Percentiles rank a stretch among this genome's conserved stretches.
These are phyloP conservation scores for Cyclanthera cordifolia DNA, from an alignment of 306 rosid species.

Conservation along the genomic window DNA sequence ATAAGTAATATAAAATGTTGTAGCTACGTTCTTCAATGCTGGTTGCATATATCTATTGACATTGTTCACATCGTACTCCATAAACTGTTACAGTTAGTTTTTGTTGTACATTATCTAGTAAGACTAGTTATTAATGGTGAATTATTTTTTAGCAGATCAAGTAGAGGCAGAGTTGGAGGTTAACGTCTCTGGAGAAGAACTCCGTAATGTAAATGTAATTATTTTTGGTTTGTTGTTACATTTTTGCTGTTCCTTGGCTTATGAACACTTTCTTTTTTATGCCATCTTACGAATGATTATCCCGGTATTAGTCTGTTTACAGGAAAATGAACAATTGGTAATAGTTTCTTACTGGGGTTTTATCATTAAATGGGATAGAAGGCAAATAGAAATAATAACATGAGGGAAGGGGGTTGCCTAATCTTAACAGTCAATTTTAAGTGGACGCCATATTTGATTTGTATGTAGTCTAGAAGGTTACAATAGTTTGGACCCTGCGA, in stretches of 20 bases:
- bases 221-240: not conserved
- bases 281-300: not conserved
- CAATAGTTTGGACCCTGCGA: not conserved
- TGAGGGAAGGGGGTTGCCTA: not conserved
- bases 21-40: constrained; percentile 1
- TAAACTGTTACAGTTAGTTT: not conserved
- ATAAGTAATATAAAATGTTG: not conserved
- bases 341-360: not conserved
- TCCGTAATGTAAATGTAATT: constrained; percentile 12
- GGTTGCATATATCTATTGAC: not conserved
- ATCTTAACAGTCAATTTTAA: not conserved
- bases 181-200: constrained; percentile 14
- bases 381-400: not conserved
- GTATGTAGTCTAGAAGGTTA: not conserved
- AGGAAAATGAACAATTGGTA: not conserved
- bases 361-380: not conserved
- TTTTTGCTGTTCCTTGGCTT: not conserved
- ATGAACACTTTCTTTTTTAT: not conserved
- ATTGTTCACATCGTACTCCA: not conserved
- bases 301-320: not conserved
- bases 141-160: constrained; percentile 20
- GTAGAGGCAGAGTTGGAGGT: constrained; percentile 7
- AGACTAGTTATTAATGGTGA: not conserved
- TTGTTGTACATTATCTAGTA: not conserved
- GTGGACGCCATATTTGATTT: not conserved